A percentile compares a stretch with the other conserved stretches of the same genome.
Conservation (phyloP, 441 rosid genomes). For the Theobroma grandiflorum region DNA sequence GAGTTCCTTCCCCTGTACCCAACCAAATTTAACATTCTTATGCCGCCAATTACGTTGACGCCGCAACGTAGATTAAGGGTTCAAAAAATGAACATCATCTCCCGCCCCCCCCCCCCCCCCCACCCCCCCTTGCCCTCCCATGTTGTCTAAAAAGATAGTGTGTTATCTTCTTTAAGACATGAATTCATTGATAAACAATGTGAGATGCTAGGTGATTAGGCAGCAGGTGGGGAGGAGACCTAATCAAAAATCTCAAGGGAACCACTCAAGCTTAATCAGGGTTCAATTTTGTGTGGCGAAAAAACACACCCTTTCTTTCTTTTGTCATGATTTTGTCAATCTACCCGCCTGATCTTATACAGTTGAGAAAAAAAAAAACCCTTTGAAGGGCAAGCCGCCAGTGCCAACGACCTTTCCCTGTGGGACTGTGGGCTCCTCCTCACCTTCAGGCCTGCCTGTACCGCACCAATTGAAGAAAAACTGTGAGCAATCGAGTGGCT, state of each 20-base stretch:
- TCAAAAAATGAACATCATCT: neutral
- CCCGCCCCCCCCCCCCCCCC: no score
- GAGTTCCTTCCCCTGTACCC: neutral
- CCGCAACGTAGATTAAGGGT: constrained; percentile 10
- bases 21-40: neutral
- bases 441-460: constrained; percentile 5
- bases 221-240: neutral
- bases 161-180: neutral
- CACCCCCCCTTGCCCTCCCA: no score
- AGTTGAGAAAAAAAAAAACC: neutral
- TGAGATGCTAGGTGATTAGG: neutral
- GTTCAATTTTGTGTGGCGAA: neutral
- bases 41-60: neutral
- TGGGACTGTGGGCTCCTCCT: neutral
- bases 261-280: neutral
- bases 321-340: constrained; percentile 7
- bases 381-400: neutral
- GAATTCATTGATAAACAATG: neutral
- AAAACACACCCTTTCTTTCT: neutral
- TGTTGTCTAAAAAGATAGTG: neutral
- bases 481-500: neutral
- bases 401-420: no score
- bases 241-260: neutral
- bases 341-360: neutral
- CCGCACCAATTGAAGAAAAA: neutral